phyloP scores from a whole-genome alignment of 768 basidiomycete genomes.

The Candolleomyces aberdarensis region DNA sequence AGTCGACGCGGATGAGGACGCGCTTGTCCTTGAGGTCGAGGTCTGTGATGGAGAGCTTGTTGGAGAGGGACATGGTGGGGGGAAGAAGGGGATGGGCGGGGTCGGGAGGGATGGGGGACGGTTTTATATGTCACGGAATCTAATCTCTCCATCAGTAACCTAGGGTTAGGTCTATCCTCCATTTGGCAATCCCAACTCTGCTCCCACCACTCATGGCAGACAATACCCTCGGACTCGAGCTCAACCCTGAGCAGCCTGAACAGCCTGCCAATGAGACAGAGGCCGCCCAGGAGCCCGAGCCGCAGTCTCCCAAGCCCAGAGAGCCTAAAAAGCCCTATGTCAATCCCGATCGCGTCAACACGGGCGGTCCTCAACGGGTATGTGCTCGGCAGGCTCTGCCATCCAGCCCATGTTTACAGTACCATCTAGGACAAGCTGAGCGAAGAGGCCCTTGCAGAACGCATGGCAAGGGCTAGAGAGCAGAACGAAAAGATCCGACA shows the following conservation, averaged over 20 bases:
- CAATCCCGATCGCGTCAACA: slow-evolving; percentile 82
- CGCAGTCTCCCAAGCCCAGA: slow-evolving; percentile 19
- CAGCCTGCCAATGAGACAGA: slow-evolving; percentile 11
- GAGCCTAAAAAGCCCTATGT: slow-evolving; percentile 74
- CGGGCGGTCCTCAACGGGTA: slow-evolving; percentile 74
- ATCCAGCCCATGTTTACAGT: not conserved
- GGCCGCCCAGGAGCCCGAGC: slow-evolving; percentile 14
- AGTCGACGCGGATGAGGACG: slow-evolving; percentile 93
- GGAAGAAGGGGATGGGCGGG: slow-evolving; percentile 13
- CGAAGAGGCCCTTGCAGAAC: slow-evolving; percentile 63
- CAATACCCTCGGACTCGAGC: slow-evolving; percentile 73
- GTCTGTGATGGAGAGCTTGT: slow-evolving; percentile 92
- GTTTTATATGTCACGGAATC: slow-evolving; percentile 20
- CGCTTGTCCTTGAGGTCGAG: slow-evolving; percentile 83
- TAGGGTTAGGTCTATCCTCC: slow-evolving; percentile 23
- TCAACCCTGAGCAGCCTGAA: slow-evolving; percentile 24
- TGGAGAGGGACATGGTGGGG: slow-evolving; percentile 83
- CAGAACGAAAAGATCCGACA: slow-evolving; percentile 79
- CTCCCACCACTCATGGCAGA: slow-evolving; percentile 30
- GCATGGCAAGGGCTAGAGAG: slow-evolving; percentile 66
- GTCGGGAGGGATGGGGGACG: slow-evolving; percentile 12
- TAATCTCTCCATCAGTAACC: slow-evolving; percentile 18
- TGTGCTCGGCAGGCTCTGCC: slow-evolving; percentile 13
- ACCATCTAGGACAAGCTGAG: slow-evolving; percentile 58
- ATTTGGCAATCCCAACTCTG: slow-evolving; percentile 21